Percentiles rank a stretch among this genome's conserved stretches.
phyloP scores from a whole-genome alignment of 768 basidiomycete genomes.

The Boletus subcaerulescens region DNA sequence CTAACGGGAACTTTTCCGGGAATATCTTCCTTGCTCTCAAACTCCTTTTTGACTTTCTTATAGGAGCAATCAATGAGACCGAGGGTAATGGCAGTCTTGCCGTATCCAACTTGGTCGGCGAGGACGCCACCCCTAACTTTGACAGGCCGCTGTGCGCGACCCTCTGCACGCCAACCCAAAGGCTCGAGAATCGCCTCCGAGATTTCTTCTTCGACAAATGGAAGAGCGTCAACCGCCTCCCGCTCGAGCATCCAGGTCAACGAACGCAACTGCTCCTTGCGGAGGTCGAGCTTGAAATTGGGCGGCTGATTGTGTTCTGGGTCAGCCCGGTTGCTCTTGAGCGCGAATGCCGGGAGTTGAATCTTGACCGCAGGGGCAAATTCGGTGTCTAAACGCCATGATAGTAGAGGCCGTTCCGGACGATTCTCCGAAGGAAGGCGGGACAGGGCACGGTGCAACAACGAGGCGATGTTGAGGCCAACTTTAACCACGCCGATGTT shows the following conservation, averaged over 20 bases:
- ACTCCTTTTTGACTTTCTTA: conserved; percentile 55
- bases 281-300: conserved; percentile 66
- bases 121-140: conserved; percentile 84
- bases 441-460: conserved; percentile 82
- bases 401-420: conserved; percentile 45
- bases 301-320: conserved; percentile 72
- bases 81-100: conserved; percentile 93
- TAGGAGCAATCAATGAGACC: conserved; percentile 78
- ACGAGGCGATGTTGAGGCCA: conserved; percentile 83
- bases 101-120: conserved; percentile 95
- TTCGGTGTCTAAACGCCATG: conserved; percentile 83
- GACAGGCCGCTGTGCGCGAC: conserved; percentile 75
- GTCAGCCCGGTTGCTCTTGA: conserved; percentile 76
- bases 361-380: conserved; percentile 64
- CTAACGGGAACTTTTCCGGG: conserved; percentile 71
- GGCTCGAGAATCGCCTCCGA: conserved; percentile 85
- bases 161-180: conserved; percentile 93
- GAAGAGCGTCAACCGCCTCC: conserved; percentile 58
- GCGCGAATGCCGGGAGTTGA: conserved; percentile 59
- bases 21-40: conserved; percentile 44
- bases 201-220: conserved; percentile 93
- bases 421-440: conserved; percentile 64
- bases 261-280: conserved; percentile 86
- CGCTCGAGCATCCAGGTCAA: conserved; percentile 89
- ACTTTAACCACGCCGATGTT: conserved; percentile 72